phyloP scores from a whole-genome alignment of 768 basidiomycete genomes.

The Xerocomus spinulosus region DNA sequence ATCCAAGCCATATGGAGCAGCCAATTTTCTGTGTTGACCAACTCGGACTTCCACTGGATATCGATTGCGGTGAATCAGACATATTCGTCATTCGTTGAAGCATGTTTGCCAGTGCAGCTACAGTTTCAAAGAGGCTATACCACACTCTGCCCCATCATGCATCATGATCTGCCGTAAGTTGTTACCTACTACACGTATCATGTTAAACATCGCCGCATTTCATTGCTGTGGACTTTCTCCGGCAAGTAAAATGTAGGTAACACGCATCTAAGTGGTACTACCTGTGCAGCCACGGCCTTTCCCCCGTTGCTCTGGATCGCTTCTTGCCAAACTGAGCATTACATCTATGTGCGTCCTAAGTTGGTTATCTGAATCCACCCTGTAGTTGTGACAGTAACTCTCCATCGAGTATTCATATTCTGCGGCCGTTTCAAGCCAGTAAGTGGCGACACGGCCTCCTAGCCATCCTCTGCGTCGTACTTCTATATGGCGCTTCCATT shows the following conservation, averaged over 20 bases:
- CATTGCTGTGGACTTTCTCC: background rate
- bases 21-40: background rate
- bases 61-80: background rate
- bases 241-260: background rate
- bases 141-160: background rate
- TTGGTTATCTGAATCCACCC: conserved; percentile 14
- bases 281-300: background rate
- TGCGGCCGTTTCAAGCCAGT: background rate
- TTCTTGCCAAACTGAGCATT: too few relatives aligned
- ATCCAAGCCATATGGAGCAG: background rate
- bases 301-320: background rate
- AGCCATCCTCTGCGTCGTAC: background rate
- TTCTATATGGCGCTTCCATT: too few relatives aligned
- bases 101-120: conserved; percentile 1
- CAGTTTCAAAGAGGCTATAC: background rate
- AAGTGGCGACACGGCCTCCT: too few relatives aligned
- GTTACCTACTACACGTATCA: background rate
- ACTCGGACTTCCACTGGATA: background rate
- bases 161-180: background rate
- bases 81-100: background rate
- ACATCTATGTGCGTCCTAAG: conserved; percentile 3
- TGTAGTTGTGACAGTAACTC: conserved; percentile 9
- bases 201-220: background rate
- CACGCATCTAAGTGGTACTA: background rate
- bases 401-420: background rate